These are phyloP conservation scores for Colletotrichum salicis DNA, from an alignment of 2,329 filamentous ascomycete species.

Conservation along the genomic window DNA sequence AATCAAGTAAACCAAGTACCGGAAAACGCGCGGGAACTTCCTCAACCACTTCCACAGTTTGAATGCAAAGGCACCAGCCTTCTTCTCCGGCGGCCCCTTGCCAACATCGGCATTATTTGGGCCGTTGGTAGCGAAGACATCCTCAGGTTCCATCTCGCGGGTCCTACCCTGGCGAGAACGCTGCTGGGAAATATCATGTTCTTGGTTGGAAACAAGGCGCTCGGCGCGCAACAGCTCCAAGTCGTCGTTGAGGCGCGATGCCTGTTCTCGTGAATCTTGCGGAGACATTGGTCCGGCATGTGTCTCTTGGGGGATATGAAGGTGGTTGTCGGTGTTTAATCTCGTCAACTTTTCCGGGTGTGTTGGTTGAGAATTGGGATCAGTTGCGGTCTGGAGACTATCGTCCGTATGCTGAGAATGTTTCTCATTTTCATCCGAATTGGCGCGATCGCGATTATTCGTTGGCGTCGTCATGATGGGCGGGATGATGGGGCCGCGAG, in stretches of 20 bases:
- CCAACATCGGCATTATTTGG: constrained; percentile 37
- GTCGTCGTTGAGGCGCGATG: constrained; percentile 57
- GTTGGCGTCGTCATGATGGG: constrained; percentile 16
- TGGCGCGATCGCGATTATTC: constrained; percentile 18
- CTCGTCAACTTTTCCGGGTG: constrained; percentile 12
- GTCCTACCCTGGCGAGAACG: constrained; percentile 44
- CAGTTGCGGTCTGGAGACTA: constrained; percentile 32
- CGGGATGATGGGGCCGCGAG: neutral
- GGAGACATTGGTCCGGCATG: constrained; percentile 13
- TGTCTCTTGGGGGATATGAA: constrained; percentile 4
- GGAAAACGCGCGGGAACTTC: constrained; percentile 61
- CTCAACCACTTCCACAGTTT: constrained; percentile 55
- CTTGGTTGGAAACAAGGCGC: constrained; percentile 56
- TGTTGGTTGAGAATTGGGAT: constrained; percentile 22
- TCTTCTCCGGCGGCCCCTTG: constrained; percentile 35
- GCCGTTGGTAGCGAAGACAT: constrained; percentile 55
- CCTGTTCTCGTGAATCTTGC: constrained; percentile 41
- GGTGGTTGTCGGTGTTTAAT: constrained; percentile 19
- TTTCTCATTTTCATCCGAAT: constrained; percentile 39
- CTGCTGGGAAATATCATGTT: constrained; percentile 44
- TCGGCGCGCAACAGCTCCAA: constrained; percentile 61
- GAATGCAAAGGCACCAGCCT: constrained; percentile 42
- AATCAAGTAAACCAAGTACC: constrained; percentile 60
- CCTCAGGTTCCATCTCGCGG: constrained; percentile 52
- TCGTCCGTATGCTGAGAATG: constrained; percentile 32